Evolutionary conservation across 345 rosid species (phyloP), one percentile per base, ranked within the genome.

Genomic region (Ceriops decandra): DNA sequence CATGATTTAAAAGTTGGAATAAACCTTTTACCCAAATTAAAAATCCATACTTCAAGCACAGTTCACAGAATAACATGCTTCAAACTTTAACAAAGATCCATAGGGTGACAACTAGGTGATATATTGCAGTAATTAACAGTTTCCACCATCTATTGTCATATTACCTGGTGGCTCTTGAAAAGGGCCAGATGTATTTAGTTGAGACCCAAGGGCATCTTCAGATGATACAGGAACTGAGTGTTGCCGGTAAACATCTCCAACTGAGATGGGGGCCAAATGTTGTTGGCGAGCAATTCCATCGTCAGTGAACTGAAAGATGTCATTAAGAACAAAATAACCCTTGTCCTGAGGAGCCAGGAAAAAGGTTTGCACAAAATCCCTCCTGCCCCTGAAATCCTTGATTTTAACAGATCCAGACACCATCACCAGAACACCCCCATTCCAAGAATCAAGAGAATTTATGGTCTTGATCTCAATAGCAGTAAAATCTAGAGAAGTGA

Each of bases 311-410:
- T 86, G 96, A 73, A 95, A 92, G 72, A 92, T 82, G 85, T 95
- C 99, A 68, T 86, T 95, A 28, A 87, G 90, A 74, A 95, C 89
- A 73, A 87, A 95, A 72, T 82, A 92, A 62, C 99, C 99, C 81
- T 86, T 90, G 52, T 90, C 91, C 75, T 95, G 98, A 60, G 99
- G 99, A 66, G 98, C 98, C 15, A 95, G 92, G 69, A 95, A 90
- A 72, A 95, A 95, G 21, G 89, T 86, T 75, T 92, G 91, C 81
- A 89, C 85, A 70, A 92, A 95, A 54, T 79, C 83, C 77, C 98
- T 90, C 71, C 87, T 78, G 69, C 77, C 76, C 30, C 36, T 68
- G 30, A 71, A 82, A 22, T 88, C 93, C 74, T 80, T 90, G 5
- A 88, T 88, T 62, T 83, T 90, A 68, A 92, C 92, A 64, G 92